Percentiles rank a stretch among this genome's conserved stretches.
phyloP scores from a whole-genome alignment of 1,284 basidiomycete genomes.

The Schizophyllum commune region DNA sequence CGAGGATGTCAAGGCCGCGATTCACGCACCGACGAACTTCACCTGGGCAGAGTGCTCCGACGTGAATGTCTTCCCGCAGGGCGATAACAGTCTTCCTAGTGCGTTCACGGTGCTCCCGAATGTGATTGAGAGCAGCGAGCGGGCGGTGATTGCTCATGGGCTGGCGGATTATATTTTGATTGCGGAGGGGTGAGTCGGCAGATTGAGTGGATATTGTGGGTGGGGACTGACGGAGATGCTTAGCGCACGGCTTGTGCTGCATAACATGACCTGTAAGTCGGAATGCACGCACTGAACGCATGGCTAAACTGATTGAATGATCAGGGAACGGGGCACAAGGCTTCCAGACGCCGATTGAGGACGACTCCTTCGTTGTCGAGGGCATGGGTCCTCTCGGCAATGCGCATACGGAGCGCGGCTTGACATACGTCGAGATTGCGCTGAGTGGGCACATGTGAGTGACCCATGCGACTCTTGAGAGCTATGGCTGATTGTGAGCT shows the following conservation, averaged over 20 bases:
- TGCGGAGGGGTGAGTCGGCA: slow-evolving; percentile 71
- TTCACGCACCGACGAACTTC: slow-evolving; percentile 60
- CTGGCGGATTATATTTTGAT: slow-evolving; percentile 66
- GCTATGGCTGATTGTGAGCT: slow-evolving; percentile 1
- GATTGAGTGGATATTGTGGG: too few species aligned
- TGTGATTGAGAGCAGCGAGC: slow-evolving; percentile 68
- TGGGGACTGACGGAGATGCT: background rate
- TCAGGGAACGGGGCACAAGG: slow-evolving; percentile 58
- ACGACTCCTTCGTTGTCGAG: slow-evolving; percentile 63
- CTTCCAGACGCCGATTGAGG: slow-evolving; percentile 57
- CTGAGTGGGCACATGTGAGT: slow-evolving; percentile 67
- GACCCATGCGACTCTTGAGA: background rate
- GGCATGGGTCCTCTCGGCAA: slow-evolving; percentile 59
- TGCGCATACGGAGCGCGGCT: slow-evolving; percentile 55
- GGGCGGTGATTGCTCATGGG: slow-evolving; percentile 66
- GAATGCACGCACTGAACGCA: background rate
- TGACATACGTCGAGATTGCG: slow-evolving; percentile 58
- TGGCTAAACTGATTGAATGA: background rate
- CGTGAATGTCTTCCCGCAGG: slow-evolving; percentile 50
- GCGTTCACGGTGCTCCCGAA: slow-evolving; percentile 58
- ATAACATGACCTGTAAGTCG: slow-evolving; percentile 66
- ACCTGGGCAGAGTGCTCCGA: slow-evolving; percentile 60
- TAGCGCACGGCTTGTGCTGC: slow-evolving; percentile 54
- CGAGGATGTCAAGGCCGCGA: slow-evolving; percentile 60
- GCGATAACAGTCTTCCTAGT: slow-evolving; percentile 55